phyloP scores from a whole-genome alignment of 116 monocot species.

The Phalaenopsis hybrid region DNA sequence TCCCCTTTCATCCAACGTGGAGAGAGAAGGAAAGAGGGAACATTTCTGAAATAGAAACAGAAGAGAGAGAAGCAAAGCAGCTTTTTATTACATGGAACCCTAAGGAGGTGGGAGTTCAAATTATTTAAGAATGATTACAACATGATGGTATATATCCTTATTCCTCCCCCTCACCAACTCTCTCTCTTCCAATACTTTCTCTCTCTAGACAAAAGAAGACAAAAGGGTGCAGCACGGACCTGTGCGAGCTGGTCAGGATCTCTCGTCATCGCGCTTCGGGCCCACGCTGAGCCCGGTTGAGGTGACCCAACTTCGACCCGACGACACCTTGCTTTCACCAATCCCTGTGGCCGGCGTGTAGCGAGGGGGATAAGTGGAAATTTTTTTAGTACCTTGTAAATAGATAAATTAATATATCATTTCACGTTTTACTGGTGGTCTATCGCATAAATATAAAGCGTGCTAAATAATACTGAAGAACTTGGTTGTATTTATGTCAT shows the following conservation, averaged over 20 bases:
- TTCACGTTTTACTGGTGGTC: too few species aligned
- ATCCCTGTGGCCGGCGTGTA: conserved; percentile 1
- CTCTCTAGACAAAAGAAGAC: conserved; percentile 2
- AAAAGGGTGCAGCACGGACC: conserved; percentile 7
- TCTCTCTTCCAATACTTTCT: conserved; percentile 8
- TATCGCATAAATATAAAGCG: too few species aligned
- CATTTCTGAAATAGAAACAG: neutral
- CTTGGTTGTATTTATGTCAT: too few species aligned
- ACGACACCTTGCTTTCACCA: conserved; percentile 8
- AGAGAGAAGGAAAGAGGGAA: neutral
- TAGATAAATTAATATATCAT: too few species aligned
- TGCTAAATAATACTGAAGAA: too few species aligned
- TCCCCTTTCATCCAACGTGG: neutral
- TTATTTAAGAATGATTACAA: conserved; percentile 12
- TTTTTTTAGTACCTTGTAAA: too few species aligned
- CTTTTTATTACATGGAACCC: conserved; percentile 4
- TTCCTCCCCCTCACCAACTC: neutral
- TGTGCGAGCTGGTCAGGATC: conserved; percentile 2
- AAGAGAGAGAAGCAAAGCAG: neutral
- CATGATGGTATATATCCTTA: conserved; percentile 13
- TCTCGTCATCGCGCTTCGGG: neutral
- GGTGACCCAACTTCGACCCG: conserved; percentile 14
- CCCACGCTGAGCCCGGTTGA: neutral
- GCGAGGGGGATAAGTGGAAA: neutral
- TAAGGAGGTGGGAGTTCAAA: conserved; percentile 13